These are phyloP conservation scores for Pythium brassicae DNA, from an alignment of 352 stramenopile genomes.

Conservation along the genomic window DNA sequence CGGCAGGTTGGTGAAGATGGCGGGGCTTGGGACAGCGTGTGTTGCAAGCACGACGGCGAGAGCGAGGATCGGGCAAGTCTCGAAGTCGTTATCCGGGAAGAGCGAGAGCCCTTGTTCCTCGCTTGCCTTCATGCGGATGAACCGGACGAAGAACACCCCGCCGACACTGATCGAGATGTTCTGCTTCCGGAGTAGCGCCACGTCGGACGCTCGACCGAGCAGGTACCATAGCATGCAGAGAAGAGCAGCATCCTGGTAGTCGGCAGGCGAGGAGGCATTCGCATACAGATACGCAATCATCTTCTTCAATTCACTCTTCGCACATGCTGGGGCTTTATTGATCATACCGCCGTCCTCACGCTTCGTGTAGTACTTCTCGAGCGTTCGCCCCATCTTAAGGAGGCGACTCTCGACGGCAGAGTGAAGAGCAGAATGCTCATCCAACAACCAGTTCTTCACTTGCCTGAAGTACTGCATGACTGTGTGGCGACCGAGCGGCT, in stretches of 20 bases:
- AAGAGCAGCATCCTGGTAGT: too few relatives aligned
- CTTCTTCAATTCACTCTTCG: too few relatives aligned
- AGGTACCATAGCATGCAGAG: too few relatives aligned
- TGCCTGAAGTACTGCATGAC: slow-evolving; percentile 1
- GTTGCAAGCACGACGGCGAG: background rate
- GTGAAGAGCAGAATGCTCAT: background rate
- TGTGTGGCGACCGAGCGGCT: background rate
- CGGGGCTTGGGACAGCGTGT: background rate
- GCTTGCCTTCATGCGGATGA: slow-evolving; percentile 3
- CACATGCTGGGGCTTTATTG: too few relatives aligned
- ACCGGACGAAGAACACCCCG: too few relatives aligned
- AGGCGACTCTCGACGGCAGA: background rate
- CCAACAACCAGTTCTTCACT: background rate
- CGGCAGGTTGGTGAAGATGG: background rate
- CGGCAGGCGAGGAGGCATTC: too few relatives aligned
- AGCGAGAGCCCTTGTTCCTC: slow-evolving; percentile 1
- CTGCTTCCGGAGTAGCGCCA: too few relatives aligned
- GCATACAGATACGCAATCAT: too few relatives aligned
- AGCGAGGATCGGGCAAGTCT: background rate
- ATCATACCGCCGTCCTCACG: too few relatives aligned
- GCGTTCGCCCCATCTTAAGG: background rate
- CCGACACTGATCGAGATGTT: too few relatives aligned
- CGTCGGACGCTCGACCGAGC: too few relatives aligned
- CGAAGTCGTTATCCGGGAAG: background rate
- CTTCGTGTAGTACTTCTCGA: background rate